Evolutionary conservation across 2,329 filamentous ascomycete species (phyloP).

Genomic region (Fusarium penzigii): DNA sequence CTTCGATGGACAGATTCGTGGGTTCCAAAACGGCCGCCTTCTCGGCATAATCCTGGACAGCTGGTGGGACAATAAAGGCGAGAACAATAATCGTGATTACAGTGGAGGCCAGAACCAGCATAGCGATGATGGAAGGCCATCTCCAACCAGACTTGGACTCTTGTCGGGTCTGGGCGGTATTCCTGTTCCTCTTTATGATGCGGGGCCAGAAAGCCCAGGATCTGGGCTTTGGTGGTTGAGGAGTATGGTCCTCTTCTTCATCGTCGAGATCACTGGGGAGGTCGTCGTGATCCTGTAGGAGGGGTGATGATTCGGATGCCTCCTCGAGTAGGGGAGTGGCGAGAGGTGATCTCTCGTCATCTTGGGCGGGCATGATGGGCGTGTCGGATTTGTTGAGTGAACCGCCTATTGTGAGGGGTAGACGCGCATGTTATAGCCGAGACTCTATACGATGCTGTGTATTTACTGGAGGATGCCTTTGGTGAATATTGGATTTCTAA

Average conservation of each 20-base stretch:
- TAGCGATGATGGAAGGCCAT: constrained; percentile 80
- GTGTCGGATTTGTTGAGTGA: constrained; percentile 24
- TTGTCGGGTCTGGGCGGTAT: neutral
- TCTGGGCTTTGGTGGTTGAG: constrained; percentile 2
- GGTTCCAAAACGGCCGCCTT: constrained; percentile 81
- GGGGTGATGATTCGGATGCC: constrained; percentile 51
- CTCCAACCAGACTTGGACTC: constrained; percentile 35
- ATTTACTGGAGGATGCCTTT: constrained; percentile 11
- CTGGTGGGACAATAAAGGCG: constrained; percentile 78
- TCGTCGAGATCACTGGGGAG: constrained; percentile 13
- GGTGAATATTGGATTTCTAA: too few species aligned
- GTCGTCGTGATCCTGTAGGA: constrained; percentile 46
- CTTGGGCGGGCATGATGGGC: constrained; percentile 41
- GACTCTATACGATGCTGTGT: constrained; percentile 2
- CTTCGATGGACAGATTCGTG: constrained; percentile 80
- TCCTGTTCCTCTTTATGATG: constrained; percentile 15
- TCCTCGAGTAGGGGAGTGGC: constrained; percentile 38
- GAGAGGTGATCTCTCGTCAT: constrained; percentile 46
- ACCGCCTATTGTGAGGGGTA: constrained; percentile 8
- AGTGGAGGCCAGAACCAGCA: constrained; percentile 63
- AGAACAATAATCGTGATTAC: constrained; percentile 71
- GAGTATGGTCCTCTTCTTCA: neutral
- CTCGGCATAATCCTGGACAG: constrained; percentile 83
- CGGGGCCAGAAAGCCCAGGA: constrained; percentile 24
- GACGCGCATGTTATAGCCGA: constrained; percentile 14